Base-by-base conservation (phyloP, 164 flowering plant genomes). In the Akebia trifoliata region DNA sequence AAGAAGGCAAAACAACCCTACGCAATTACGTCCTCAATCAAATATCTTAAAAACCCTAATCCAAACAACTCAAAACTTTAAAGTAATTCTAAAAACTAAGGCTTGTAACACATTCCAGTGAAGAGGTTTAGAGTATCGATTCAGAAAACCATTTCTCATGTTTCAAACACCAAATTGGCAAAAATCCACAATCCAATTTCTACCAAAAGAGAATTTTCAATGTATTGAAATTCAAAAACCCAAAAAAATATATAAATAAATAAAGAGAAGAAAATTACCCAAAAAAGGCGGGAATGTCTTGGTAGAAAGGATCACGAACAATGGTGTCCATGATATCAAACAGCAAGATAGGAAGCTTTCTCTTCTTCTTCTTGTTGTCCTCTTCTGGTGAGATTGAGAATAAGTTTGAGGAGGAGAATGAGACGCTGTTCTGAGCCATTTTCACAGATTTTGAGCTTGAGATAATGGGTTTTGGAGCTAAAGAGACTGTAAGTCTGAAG, bases 311-410 rank as follows among this genome's bases (percentile, higher is more conserved):
- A 63, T 93, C 99, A 10, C 95, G 86, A 46, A 93, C 97, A 26
- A 90, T 61, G 6, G 96, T 90, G 70, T 81, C 96, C 96, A 93
- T 90, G 32, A 90, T 73, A 71, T 93, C 99, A 45, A 93, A 90
- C 9, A 93, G 78, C 70, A 93, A 58, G 5, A 93, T 65, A 6
- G 99, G 99, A 42, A 87, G 82, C 73, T 80, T 86, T 46, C 81
- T 73, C 11, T 43, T 53, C 45, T 46, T 50, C 38, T 40, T 30
- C 58, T 42, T 32, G 7, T 34, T 14, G 21, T 17, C 15, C 15
- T 17, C 10, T 26, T 24, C 39, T 11, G 52, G 1, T 34, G 61
- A 34, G 9, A 9, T 4, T 8, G 53, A 49, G 20, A 22, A 6
- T 34, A 29, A 22, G 36, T 12, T 10, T 17, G 34, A 26, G 0